These are phyloP conservation scores for Skeletonema costatum DNA, from an alignment of 108 stramenopile species.

Conservation along the genomic window DNA sequence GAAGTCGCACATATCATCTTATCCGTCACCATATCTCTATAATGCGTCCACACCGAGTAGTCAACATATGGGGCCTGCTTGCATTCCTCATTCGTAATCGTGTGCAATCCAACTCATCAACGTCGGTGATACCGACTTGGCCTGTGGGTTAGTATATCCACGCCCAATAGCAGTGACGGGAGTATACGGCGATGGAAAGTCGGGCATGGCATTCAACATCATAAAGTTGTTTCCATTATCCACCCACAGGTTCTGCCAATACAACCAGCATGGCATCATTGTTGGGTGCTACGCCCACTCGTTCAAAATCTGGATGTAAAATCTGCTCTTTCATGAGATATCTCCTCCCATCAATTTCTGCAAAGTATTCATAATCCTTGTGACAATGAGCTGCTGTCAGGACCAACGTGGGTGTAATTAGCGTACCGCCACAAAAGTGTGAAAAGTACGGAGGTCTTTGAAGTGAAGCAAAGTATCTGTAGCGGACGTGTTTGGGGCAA, in stretches of 20 bases:
- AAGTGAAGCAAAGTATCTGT: background rate
- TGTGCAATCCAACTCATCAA: conserved; percentile 1
- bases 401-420: background rate
- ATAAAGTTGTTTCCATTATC: background rate
- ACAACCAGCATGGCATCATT: background rate
- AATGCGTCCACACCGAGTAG: background rate
- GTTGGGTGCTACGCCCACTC: background rate
- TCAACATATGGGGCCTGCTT: background rate
- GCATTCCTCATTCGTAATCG: background rate
- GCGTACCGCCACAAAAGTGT: background rate
- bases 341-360: background rate
- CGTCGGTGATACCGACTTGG: background rate
- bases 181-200: background rate
- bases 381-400: background rate
- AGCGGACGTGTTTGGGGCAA: background rate
- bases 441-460: background rate
- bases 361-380: background rate
- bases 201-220: background rate
- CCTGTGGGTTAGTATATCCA: background rate
- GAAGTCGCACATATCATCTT: background rate
- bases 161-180: background rate
- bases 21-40: conserved; percentile 4
- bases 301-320: background rate
- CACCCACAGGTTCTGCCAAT: background rate
- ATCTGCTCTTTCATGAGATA: background rate